Conservation (phyloP, 2,329 filamentous ascomycete species). For the Graphium sp. region DNA sequence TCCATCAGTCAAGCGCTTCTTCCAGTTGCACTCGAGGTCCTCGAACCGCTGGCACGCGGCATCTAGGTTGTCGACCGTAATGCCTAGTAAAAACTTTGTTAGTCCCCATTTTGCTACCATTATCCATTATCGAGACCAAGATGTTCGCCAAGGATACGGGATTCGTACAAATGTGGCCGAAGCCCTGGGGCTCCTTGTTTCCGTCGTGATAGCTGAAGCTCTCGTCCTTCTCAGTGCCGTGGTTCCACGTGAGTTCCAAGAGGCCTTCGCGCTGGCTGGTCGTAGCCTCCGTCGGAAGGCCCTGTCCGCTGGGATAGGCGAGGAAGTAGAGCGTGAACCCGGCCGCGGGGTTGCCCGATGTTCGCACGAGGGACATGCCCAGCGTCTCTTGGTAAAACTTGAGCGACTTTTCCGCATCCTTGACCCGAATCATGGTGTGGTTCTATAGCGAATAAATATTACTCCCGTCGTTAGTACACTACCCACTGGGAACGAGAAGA, state of each 20-base stretch:
- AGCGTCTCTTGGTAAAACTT: conserved; percentile 74
- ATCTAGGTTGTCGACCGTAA: conserved; percentile 78
- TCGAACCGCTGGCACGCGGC: conserved; percentile 80
- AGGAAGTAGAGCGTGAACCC: conserved; percentile 90
- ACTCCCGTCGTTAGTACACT: conserved; percentile 3
- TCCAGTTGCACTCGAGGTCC: conserved; percentile 67
- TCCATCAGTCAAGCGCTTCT: conserved; percentile 87
- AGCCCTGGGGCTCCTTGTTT: conserved; percentile 81
- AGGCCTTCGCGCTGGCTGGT: conserved; percentile 62
- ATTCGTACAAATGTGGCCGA: conserved; percentile 71
- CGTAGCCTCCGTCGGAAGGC: conserved; percentile 30
- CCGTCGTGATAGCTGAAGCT: conserved; percentile 81
- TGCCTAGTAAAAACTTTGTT: conserved; percentile 24
- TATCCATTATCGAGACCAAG: background rate
- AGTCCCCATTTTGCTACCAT: conserved; percentile 6
- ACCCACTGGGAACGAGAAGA: background rate
- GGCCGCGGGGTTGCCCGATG: conserved; percentile 48
- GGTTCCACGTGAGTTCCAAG: conserved; percentile 78
- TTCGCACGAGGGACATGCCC: conserved; percentile 73
- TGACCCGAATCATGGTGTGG: conserved; percentile 91
- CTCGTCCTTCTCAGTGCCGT: conserved; percentile 71
- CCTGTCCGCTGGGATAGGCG: conserved; percentile 50
- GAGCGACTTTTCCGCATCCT: conserved; percentile 57
- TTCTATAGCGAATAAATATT: too few species aligned
- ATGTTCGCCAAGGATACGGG: background rate